Base-by-base conservation (phyloP, 805 yeast genomes). In the Maudiozyma bulderi region DNA sequence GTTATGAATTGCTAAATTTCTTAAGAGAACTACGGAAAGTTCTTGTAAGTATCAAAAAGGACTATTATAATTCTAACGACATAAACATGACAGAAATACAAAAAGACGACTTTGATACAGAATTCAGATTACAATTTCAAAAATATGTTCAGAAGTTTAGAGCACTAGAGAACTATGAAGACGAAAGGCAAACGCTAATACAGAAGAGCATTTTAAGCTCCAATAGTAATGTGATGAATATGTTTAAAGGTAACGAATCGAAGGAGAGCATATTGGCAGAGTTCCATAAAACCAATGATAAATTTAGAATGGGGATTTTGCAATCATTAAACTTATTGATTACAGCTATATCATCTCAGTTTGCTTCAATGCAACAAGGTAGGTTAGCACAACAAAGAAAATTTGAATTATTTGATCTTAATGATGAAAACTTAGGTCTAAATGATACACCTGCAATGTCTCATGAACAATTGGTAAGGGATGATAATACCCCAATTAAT, bases 81-180 rank as follows among this genome's bases (percentile, higher is more conserved):
- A 47, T 48, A 13, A 46, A 45, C 47, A 67, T 77, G 60, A 56
- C 73, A 29, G 70, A 72, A 32, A 69, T 65, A 8, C 82, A 79
- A 39, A 76, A 79, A 55, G 78, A 78, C 51, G 70, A 72, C 37
- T 71, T 81, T 26, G 85, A 80, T 54, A 74, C 77, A 44, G 80
- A 78, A 50, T 69, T 78, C 41, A 72, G 78, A 49, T 56, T 73
- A 28, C 76, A 77, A 57, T 55, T 80, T 43, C 81, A 77, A 54
- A 72, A 73, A 49, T 68, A 77, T 53, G 73, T 73, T 51, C 77
- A 75, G 50, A 74, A 78, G 57, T 69, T 78, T 44, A 75, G 74
- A 50, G 59, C 69, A 47, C 59, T 78, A 45, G 79, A 75, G 49
- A 64, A 68, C 3, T 79, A 82, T 54, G 86, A 83, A 58, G 54